Base-by-base conservation (phyloP, 257 asterid species). In the Fraxinus pennsylvanica region DNA sequence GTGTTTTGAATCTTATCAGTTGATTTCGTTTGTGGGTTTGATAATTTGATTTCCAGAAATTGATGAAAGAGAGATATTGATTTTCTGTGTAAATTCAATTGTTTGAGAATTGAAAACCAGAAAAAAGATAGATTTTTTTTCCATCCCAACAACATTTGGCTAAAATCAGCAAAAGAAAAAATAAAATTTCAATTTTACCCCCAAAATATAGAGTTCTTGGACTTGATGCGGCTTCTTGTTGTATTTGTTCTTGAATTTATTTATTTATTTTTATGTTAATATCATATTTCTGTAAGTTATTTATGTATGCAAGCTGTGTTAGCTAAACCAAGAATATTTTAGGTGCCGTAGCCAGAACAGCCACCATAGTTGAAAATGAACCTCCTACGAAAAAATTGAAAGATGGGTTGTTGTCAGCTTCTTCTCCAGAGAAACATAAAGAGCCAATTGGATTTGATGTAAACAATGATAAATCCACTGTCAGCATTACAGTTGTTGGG, bases 401-500 rank as follows among this genome's bases (percentile, higher is more conserved):
- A 78, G 92, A 88, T 74, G 90, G 65, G 30, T 65, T 81, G 75
- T 59, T 85, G 68, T 76, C 87, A 6, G 84, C 84, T 74, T 61
- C 81, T 25, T 79, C 84, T 50, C 87, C 94, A 2, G 81, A 80
- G 80, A 88, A 88, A 75, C 79, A 73, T 29, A 70, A 75, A 74
- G 66, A 21, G 9, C 75, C 70, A 0, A 74, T 77, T 74, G 78
- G 43, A 78, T 80, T 74, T 30, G 84, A 81, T 81, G 25, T 43
- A 12, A 78, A 80, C 52, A 81, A 70, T 38, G 84, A 67, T 52
- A 84, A 85, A 71, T 88, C 97, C 38, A 91, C 97, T n/a, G 97
- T 95, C 77, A 93, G 91, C 76, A 91, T 95, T 68, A 95, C 98
- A 29, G 92, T 93, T 25, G 99, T 95, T 43, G 99, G 99, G 71